Evolutionary conservation across 768 basidiomycete species (phyloP).

Genomic region (Psilocybe sp.): DNA sequence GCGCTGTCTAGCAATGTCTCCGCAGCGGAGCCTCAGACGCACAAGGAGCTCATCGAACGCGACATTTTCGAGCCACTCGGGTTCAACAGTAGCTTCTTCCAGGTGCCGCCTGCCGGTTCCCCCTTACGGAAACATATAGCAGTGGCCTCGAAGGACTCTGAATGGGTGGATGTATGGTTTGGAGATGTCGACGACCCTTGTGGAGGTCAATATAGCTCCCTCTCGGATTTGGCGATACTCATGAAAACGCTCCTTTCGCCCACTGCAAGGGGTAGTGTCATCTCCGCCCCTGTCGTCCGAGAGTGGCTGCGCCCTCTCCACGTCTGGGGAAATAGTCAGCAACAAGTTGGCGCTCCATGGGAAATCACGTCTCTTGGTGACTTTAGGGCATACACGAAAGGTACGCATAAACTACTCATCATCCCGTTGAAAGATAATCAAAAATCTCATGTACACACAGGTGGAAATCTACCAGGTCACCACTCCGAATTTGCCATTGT

Average conservation of each 20-base stretch:
- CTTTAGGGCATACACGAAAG: constrained; percentile 31
- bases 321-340: constrained; percentile 32
- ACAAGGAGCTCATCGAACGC: constrained; percentile 41
- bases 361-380: constrained; percentile 33
- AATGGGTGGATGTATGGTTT: constrained; percentile 38
- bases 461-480: constrained; percentile 36
- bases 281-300: constrained; percentile 30
- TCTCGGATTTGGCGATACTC: constrained; percentile 40
- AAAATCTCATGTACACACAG: constrained; percentile 15
- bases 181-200: constrained; percentile 37
- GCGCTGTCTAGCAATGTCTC: constrained; percentile 28
- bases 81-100: constrained; percentile 42
- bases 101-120: constrained; percentile 30
- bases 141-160: constrained; percentile 32
- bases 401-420: constrained; percentile 10
- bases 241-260: constrained; percentile 48
- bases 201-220: constrained; percentile 50
- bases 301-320: constrained; percentile 42
- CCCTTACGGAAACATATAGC: constrained; percentile 30
- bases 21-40: constrained; percentile 26
- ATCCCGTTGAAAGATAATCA: constrained; percentile 1
- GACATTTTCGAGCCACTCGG: constrained; percentile 50
- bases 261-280: constrained; percentile 24
- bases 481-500: constrained; percentile 38
- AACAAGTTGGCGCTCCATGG: constrained; percentile 41